Evolutionary conservation across 306 rosid species (phyloP).

Genomic region (Castanospermum australe): DNA sequence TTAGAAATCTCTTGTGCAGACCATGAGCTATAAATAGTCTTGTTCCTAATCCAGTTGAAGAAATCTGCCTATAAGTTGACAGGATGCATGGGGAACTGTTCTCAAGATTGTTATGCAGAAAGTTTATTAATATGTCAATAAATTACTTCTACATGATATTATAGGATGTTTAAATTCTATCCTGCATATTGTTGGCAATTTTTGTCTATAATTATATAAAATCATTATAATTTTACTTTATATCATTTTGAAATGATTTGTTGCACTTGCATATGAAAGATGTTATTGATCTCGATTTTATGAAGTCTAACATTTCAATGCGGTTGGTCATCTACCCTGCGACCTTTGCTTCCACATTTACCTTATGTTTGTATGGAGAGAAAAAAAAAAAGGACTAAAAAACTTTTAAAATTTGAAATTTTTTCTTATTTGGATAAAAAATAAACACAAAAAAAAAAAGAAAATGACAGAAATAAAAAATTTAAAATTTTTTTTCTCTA

Average conservation of each 20-base stretch:
- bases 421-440: no score
- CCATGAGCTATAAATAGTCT: constrained; percentile 40
- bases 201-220: neutral
- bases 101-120: constrained; percentile 92
- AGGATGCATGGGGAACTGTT: constrained; percentile 97
- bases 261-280: constrained; percentile 65
- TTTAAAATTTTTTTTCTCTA: no score
- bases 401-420: no score
- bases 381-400: no score
- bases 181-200: neutral
- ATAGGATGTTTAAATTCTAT: constrained; percentile 51
- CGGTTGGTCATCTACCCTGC: constrained; percentile 68
- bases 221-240: neutral
- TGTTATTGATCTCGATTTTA: constrained; percentile 54
- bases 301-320: constrained; percentile 70
- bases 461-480: no score
- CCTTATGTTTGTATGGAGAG: no score
- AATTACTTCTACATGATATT: constrained; percentile 45
- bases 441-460: no score
- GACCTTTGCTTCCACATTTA: no score
- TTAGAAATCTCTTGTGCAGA: constrained; percentile 36
- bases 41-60: constrained; percentile 66
- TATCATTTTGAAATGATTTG: neutral
- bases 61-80: constrained; percentile 66
- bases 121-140: constrained; percentile 68